phyloP scores from a whole-genome alignment of 2,329 filamentous ascomycete species.

The Botrytis elliptica region DNA sequence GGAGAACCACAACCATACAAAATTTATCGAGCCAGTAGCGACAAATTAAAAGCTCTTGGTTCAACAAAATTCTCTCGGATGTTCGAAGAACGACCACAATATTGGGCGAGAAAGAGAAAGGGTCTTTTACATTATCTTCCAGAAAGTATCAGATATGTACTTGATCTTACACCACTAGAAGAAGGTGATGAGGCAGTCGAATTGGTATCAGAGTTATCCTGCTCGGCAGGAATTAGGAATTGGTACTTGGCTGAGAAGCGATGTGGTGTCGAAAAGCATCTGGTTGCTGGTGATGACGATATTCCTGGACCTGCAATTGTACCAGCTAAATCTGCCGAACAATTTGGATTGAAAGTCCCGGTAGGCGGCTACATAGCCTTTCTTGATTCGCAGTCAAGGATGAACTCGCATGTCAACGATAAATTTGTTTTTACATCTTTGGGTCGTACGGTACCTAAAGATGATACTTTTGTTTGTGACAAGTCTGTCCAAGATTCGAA shows the following conservation, averaged over 20 bases:
- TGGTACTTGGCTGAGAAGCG: constrained; percentile 50
- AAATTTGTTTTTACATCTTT: not conserved
- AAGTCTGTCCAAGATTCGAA: not conserved
- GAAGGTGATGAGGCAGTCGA: constrained; percentile 64
- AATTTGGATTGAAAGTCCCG: not conserved
- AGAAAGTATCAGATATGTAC: constrained; percentile 53
- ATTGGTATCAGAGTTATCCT: constrained; percentile 56
- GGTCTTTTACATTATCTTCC: constrained; percentile 37
- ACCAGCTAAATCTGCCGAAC: not conserved
- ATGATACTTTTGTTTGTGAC: not conserved
- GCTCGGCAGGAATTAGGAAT: constrained; percentile 53
- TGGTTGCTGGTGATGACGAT: constrained; percentile 52
- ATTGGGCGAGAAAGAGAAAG: constrained; percentile 41
- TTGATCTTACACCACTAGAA: constrained; percentile 62
- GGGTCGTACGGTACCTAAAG: not conserved
- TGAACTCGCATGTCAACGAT: not conserved
- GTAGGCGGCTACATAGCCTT: not conserved
- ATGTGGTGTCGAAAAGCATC: constrained; percentile 42
- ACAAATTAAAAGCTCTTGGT: constrained; percentile 47
- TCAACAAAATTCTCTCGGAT: constrained; percentile 50
- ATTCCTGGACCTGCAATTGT: constrained; percentile 7
- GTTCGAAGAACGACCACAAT: constrained; percentile 46
- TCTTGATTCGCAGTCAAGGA: too few relatives aligned
- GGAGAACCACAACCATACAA: constrained; percentile 33
- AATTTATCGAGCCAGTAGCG: constrained; percentile 48